Base-by-base conservation (phyloP, 2,329 filamentous ascomycete species). In the Dissoconium aciculare region DNA sequence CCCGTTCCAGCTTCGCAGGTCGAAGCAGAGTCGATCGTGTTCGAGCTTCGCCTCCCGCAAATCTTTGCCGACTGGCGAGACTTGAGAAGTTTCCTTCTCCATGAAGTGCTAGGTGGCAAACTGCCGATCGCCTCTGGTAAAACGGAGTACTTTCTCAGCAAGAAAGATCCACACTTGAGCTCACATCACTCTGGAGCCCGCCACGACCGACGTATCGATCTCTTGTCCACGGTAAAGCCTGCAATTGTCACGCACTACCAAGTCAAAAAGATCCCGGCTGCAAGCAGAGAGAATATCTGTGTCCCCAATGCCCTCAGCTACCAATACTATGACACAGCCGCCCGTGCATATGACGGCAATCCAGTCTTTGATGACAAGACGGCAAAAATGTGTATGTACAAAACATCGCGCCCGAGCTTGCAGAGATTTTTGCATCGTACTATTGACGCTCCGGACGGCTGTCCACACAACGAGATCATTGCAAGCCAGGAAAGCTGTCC, bases 401-500 rank as follows among this genome's bases (percentile, higher is more conserved):
- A 34, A 23, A n/a, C 19, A n/a, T 23, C n/a, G 8, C 8, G n/a
- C n/a, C 19, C 19, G 8, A 8, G 8, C 8, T n/a, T 23, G 19
- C 19, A 23, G n/a, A 8, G 8, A 23, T 23, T 23, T 23, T 23
- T 23, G n/a, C 19, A 23, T 8, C 34, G 30, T n/a, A 9, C 30
- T 5, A 19, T 19, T 4, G 12, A 10, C 5, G 8, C n/a, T 1
- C 32, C 39, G 4, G 30, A 43, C 35, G 41, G 44, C 1, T 8
- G 23, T 13, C 4, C 36, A 11, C 43, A 41, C 1, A 50, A 49
- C 25, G 17, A 12, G 2, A 40, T 43, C 4, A 49, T 71, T 17
- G 64, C 69, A 0, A 67, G 53, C 9, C 64, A 67, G 17, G 49
- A 55, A 0, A 47, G 49, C 2, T 71, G 69, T 27, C 67, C 70